Evolutionary conservation across 148 eudicot species (phyloP), one percentile per base, ranked within the genome.

Genomic region (Salicornia ramosissima): DNA sequence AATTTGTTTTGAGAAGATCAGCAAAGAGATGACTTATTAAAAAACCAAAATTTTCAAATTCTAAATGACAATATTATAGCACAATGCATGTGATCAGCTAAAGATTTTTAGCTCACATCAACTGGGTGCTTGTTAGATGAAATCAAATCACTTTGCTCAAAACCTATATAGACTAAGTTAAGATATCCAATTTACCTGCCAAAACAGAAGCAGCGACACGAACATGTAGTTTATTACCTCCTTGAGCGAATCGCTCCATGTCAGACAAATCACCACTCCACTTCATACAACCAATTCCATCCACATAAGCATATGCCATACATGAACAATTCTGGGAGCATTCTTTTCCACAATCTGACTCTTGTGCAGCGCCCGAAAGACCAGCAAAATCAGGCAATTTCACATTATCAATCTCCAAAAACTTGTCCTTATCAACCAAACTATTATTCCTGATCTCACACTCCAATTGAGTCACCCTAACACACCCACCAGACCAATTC

Each of bases 331-430:
- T 86, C 55, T 56, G 40, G 64, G 74, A 61, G 58, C 93, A 88
- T 62, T 15, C 33, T 15, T 66, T 73, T 63, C 33, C 61, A 59
- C 93, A 88, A 0, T n/a, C 58, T 19, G 29, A 55, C 1, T 74
- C 58, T 9, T 75, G 53, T 9, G 31, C 69, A 13, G 47, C 51
- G 22, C 9, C 71, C 61, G 74, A 72, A 49, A 64, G 43, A 33
- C 68, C 79, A 24, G 82, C 83, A 21, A 82, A 88, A 59, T 88
- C 93, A 29, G 93, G 93, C 54, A 86, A 64, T 67, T 86, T 88
- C 60, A 81, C 77, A 43, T 66, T 57, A 21, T 74, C 74, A 53
- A 81, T 52, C 76, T 79, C 53, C 58, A 75, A 21, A 71, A 88
- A 88, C 36, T 67, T 80, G 55, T 83, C 88, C 25, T 28, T 54